These are phyloP conservation scores for Acer saccharum DNA, from an alignment of 345 rosid species.

Conservation along the genomic window DNA sequence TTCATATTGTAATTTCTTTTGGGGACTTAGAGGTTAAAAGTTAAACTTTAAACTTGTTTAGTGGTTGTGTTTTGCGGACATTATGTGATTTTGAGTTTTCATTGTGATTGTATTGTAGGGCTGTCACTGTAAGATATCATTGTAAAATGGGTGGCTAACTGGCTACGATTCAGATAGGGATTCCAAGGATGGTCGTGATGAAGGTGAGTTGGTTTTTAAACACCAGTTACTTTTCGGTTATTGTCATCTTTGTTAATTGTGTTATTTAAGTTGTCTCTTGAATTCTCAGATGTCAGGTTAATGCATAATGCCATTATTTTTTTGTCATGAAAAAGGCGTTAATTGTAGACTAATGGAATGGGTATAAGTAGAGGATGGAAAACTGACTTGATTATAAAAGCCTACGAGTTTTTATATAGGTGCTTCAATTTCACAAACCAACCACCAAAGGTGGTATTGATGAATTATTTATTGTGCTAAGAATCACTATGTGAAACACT, in stretches of 20 bases:
- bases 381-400: not conserved
- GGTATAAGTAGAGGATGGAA: not conserved
- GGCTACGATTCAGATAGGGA: conserved; percentile 35
- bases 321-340: not conserved
- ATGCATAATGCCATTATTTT: not conserved
- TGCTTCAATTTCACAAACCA: not conserved
- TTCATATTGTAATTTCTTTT: not conserved
- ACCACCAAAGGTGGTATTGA: not conserved
- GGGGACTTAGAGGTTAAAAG: not conserved
- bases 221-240: not conserved
- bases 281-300: not conserved
- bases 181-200: conserved; percentile 45
- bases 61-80: not conserved
- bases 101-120: conserved; percentile 4
- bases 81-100: not conserved
- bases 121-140: not conserved
- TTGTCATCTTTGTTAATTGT: not conserved
- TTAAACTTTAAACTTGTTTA: not conserved
- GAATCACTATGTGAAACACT: not conserved
- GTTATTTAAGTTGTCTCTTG: not conserved
- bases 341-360: not conserved
- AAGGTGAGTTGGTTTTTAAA: conserved; percentile 32
- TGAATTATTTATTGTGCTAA: not conserved
- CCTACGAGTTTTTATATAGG: not conserved
- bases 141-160: conserved; percentile 41